Evolutionary conservation across 108 stramenopile species (phyloP), one percentile per base, ranked within the genome.

Genomic region (Skeletonema potamos): DNA sequence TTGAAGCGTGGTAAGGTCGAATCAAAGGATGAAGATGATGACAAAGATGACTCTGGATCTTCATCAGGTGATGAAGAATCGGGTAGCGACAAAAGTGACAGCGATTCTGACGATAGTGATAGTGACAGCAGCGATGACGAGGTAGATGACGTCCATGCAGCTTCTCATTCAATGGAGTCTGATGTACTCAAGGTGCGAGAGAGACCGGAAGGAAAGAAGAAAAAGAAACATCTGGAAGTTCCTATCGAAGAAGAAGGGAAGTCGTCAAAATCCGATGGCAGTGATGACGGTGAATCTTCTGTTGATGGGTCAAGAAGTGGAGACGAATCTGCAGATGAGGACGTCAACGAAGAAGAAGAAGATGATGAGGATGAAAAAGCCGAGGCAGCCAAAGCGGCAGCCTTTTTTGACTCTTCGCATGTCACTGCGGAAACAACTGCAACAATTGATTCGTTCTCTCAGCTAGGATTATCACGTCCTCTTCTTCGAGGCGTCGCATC

Each of bases 381-480:
- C 2, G 79, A 81, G 28, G 85, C 82, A 1, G 77, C 73, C 54
- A 94, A 91, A 69, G 92, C 86, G 11, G 89, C 86, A 4, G 73
- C 84, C 20, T 94, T 83, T 48, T 94, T 94, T 59, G 92, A 91
- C 74, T 62, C 77, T 9, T 41, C 74, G 22, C 54, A 62, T 10
- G 27, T 64, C 27, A 54, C 51, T n/a, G 22, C 63, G 29, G 68
- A 80, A 32, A 48, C 20, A 51, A 54, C 27, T 10, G 77, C 61
- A 2, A 58, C 68, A 17, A 79, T 90, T 34, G 85, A 89, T 58
- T 77, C 86, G 13, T 99, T 99, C 84, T 73, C 89, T 12, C 86
- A 97, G 69, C 86, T 99, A 17, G 92, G 93, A 59, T 78, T 99
- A 7, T 97, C 96, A 24, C 86, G 98, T 24, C 97, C 97, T 1